These are phyloP conservation scores for Lentinula boryana DNA, from an alignment of 768 basidiomycete genomes.

Conservation along the genomic window DNA sequence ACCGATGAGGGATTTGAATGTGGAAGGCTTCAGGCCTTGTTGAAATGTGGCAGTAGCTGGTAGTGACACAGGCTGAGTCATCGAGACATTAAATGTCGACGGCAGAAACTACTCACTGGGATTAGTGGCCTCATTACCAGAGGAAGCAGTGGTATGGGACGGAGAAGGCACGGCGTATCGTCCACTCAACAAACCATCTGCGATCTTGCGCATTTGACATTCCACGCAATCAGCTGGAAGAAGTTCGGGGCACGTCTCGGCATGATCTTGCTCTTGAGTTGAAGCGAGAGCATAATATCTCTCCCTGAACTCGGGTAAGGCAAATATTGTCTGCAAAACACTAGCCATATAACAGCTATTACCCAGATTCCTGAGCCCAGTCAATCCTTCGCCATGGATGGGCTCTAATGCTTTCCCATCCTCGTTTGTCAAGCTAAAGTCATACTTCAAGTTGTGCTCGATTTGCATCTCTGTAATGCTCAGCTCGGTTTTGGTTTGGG, in stretches of 20 bases:
- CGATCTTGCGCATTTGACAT: conserved; percentile 90
- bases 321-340: conserved; percentile 80
- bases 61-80: conserved; percentile 14
- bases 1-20: conserved; percentile 87
- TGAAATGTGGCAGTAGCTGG: conserved; percentile 51
- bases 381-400: conserved; percentile 82
- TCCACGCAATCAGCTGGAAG: conserved; percentile 86
- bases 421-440: conserved; percentile 85
- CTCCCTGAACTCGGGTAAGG: conserved; percentile 68
- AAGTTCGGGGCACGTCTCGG: conserved; percentile 51
- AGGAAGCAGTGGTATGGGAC: conserved; percentile 1
- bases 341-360: conserved; percentile 99
- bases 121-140: not conserved
- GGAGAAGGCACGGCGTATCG: conserved; percentile 71
- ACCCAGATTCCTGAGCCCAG: conserved; percentile 87
- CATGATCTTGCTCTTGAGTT: conserved; percentile 36
- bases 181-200: conserved; percentile 89
- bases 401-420: conserved; percentile 86
- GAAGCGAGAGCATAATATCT: conserved; percentile 49
- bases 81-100: not conserved
- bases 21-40: conserved; percentile 72
- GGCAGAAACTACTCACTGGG: not conserved
- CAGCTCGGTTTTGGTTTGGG: conserved; percentile 89
- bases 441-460: conserved; percentile 92
- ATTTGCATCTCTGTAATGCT: conserved; percentile 99